phyloP scores from a whole-genome alignment of 495 filamentous ascomycete species.

The Mytilinidion resinicola region DNA sequence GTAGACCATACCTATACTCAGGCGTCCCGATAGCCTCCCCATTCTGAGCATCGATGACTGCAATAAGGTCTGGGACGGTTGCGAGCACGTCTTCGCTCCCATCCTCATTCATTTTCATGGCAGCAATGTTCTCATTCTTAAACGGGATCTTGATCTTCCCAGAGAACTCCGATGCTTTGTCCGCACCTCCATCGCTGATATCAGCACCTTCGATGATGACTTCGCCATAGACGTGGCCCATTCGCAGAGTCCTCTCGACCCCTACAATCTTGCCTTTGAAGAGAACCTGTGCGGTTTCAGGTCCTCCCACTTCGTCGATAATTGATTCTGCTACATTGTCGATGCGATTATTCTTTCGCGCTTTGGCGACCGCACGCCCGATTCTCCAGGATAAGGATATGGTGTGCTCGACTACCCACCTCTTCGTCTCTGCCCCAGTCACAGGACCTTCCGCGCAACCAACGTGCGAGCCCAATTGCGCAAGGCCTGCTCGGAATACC shows the following conservation, averaged over 20 bases:
- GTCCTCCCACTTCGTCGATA: conserved; percentile 50
- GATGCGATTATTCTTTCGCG: conserved; percentile 43
- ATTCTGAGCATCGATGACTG: conserved; percentile 53
- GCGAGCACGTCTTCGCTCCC: conserved; percentile 46
- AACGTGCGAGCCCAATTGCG: conserved; percentile 30
- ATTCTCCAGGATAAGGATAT: conserved; percentile 50
- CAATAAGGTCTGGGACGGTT: conserved; percentile 56
- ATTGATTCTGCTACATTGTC: conserved; percentile 50
- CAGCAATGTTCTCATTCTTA: conserved; percentile 61
- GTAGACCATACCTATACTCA: conserved; percentile 55
- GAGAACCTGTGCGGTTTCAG: conserved; percentile 46
- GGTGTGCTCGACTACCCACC: conserved; percentile 48
- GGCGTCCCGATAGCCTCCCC: conserved; percentile 55
- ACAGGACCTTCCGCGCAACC: conserved; percentile 46
- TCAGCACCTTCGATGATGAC: conserved; percentile 48
- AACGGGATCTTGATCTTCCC: conserved; percentile 52
- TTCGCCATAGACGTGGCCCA: conserved; percentile 50
- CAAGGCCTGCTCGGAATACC: conserved; percentile 25
- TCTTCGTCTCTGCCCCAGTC: conserved; percentile 45
- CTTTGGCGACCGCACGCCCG: conserved; percentile 47
- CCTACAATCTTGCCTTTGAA: conserved; percentile 57
- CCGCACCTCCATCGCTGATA: conserved; percentile 21
- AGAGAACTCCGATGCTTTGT: conserved; percentile 8
- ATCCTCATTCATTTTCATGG: conserved; percentile 36
- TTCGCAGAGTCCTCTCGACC: conserved; percentile 49